phyloP scores from a whole-genome alignment of 2,329 filamentous ascomycete species.

The Salinomyces thailandicus region DNA sequence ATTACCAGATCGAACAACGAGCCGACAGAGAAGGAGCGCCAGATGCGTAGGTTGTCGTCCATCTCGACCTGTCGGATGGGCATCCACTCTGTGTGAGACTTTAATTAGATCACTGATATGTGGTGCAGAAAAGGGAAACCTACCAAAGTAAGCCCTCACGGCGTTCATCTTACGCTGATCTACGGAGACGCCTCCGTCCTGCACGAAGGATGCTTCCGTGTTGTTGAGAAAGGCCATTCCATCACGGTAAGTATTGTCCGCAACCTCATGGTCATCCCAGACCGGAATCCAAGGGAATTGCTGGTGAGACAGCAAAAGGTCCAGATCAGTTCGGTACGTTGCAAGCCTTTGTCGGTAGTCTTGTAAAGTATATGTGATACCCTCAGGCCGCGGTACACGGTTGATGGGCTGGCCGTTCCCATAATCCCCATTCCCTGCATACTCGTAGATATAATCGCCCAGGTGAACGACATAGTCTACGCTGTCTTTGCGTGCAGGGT shows the following conservation, averaged over 20 bases:
- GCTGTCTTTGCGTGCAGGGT: slow-evolving; percentile 32
- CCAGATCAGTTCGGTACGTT: slow-evolving; percentile 51
- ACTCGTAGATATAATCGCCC: slow-evolving; percentile 56
- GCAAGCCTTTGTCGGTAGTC: slow-evolving; percentile 51
- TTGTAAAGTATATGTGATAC: slow-evolving; percentile 42
- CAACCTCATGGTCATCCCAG: slow-evolving; percentile 53
- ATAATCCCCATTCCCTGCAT: slow-evolving; percentile 30
- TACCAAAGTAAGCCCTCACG: slow-evolving; percentile 58
- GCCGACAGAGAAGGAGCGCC: slow-evolving; percentile 56
- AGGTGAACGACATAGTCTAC: slow-evolving; percentile 39
- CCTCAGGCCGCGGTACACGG: slow-evolving; percentile 44
- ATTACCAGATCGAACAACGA: slow-evolving; percentile 57
- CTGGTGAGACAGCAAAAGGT: slow-evolving; percentile 47
- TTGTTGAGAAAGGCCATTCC: slow-evolving; percentile 53
- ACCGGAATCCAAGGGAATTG: slow-evolving; percentile 53
- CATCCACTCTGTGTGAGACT: too few species aligned
- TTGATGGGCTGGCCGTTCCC: slow-evolving; percentile 41
- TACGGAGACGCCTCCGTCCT: slow-evolving; percentile 49
- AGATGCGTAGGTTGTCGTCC: slow-evolving; percentile 59
- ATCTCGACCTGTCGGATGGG: slow-evolving; percentile 54
- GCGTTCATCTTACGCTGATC: slow-evolving; percentile 65
- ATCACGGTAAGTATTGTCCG: slow-evolving; percentile 56
- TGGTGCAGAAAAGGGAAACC: too few species aligned
- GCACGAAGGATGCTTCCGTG: slow-evolving; percentile 54
- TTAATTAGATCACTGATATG: too few species aligned